Evolutionary conservation across 2,329 filamentous ascomycete species (phyloP), one percentile per base, ranked within the genome.

Genomic region (Ophiostoma populinum): DNA sequence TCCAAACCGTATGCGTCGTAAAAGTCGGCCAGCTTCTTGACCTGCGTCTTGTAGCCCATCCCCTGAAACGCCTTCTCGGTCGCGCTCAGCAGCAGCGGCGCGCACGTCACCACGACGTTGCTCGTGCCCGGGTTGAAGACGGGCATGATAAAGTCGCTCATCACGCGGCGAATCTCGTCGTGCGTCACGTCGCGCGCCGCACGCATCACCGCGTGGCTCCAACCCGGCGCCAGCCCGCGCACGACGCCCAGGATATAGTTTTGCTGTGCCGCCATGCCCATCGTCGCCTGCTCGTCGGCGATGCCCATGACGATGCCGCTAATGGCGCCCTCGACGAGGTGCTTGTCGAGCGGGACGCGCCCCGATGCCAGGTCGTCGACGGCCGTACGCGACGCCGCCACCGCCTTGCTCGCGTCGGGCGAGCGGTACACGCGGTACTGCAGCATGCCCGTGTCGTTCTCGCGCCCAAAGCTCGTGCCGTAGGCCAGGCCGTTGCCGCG

Each of bases 401-500:
- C 92, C 1, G 90, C 90, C 53, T 86, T 90, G 56, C 74, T 82
- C 0, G 79, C 77, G 44, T 94, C 83, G 0, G 90, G 87, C 0
- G 83, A 92, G 18, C 87, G 78, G 60, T 92, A 94, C 27, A 95
- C 77, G 36, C 75, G 73, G 58, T 92, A 92, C 41, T 81, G 76
- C 34, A 94, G 59, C 33, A 80, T 71, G 3, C 87, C 90, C 2
- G 73, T 75, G 48, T 90, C 82, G 19, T 81, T 60, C 49, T 82
- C 79, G 30, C 80, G 75, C 29, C 67, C 67, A 50, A 95, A 92
- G 47, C 69, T 73, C 1, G 80, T 77, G 35, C 86, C 86, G 50
- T 98, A 98, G 1, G 90, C 90, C 35, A 95, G 74, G 29, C 90
- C 90, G 28, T 82, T 90, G 37, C 90, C 90, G 31, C 90, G 82